These are phyloP conservation scores for Saccharomyces mikatae DNA, from an alignment of 805 yeast species.

Conservation along the genomic window DNA sequence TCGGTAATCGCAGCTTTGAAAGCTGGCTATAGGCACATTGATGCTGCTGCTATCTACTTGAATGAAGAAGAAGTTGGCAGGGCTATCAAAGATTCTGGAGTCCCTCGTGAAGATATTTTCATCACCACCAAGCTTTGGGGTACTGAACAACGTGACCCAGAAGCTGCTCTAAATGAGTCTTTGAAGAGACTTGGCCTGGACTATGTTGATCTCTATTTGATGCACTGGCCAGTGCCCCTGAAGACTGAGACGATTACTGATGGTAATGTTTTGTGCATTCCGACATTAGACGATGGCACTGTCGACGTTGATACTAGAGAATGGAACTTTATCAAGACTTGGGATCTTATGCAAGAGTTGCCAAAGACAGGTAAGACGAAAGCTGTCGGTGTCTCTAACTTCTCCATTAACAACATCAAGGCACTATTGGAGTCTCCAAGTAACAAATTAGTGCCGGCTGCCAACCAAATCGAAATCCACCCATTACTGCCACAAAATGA, in stretches of 20 bases:
- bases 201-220: slow-evolving; percentile 68
- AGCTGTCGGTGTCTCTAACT: slow-evolving; percentile 74
- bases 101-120: slow-evolving; percentile 57
- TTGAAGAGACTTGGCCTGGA: slow-evolving; percentile 58
- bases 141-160: slow-evolving; percentile 42
- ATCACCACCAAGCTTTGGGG: slow-evolving; percentile 67
- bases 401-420: slow-evolving; percentile 45
- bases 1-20: slow-evolving; percentile 56
- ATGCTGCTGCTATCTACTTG: slow-evolving; percentile 61
- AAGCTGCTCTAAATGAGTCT: slow-evolving; percentile 47
- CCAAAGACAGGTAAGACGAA: slow-evolving; percentile 43
- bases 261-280: slow-evolving; percentile 28
- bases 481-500: slow-evolving; percentile 62
- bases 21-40: slow-evolving; percentile 67
- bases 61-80: slow-evolving; percentile 61
- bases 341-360: slow-evolving; percentile 55
- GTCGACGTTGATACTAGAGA: slow-evolving; percentile 32
- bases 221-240: slow-evolving; percentile 75
- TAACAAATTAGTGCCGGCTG: slow-evolving; percentile 53
- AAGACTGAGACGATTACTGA: slow-evolving; percentile 35
- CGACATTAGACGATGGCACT: slow-evolving; percentile 32
- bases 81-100: slow-evolving; percentile 48
- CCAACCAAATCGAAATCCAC: slow-evolving; percentile 71
- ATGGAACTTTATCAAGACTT: slow-evolving; percentile 47
- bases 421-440: slow-evolving; percentile 42